Conservation (phyloP, 805 yeast genomes). For the Ogataea zsoltii region DNA sequence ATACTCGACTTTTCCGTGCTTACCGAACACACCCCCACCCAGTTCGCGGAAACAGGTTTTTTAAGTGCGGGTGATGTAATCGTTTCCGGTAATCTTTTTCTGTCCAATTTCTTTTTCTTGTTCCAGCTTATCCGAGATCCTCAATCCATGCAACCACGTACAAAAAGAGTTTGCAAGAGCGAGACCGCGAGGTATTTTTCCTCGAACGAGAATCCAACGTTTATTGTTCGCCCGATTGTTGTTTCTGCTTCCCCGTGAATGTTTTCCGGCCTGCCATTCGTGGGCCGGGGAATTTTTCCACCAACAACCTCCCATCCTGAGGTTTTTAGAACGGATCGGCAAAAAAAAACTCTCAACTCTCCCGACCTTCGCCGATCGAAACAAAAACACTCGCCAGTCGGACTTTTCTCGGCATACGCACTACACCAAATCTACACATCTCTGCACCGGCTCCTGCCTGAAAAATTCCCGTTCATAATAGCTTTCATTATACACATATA, state of each 20-base stretch:
- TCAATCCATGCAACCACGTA: background rate
- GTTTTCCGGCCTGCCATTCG: background rate
- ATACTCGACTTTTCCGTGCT: conserved; percentile 3
- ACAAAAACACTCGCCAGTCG: background rate
- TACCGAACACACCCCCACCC: conserved; percentile 3
- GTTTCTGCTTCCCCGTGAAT: background rate
- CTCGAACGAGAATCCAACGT: background rate
- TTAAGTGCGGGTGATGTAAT: conserved; percentile 7
- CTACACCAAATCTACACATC: too few relatives aligned
- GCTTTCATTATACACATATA: too few relatives aligned
- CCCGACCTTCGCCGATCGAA: conserved; percentile 1
- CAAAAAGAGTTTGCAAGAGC: conserved; percentile 1
- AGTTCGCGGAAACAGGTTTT: background rate
- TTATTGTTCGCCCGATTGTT: conserved; percentile 3
- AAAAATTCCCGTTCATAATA: too few relatives aligned
- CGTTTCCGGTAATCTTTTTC: conserved; percentile 4
- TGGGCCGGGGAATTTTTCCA: background rate
- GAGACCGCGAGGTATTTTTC: background rate
- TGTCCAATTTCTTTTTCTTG: background rate
- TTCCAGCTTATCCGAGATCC: conserved; percentile 1
- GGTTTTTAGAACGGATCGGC: background rate
- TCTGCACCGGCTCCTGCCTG: too few relatives aligned
- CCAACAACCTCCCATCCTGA: background rate
- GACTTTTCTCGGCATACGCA: too few relatives aligned
- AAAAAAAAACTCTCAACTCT: background rate